Percentiles rank a stretch among this genome's conserved stretches.
Conservation (phyloP, 2,329 filamentous ascomycete species). For the Monilinia vaccinii-corymbosi region DNA sequence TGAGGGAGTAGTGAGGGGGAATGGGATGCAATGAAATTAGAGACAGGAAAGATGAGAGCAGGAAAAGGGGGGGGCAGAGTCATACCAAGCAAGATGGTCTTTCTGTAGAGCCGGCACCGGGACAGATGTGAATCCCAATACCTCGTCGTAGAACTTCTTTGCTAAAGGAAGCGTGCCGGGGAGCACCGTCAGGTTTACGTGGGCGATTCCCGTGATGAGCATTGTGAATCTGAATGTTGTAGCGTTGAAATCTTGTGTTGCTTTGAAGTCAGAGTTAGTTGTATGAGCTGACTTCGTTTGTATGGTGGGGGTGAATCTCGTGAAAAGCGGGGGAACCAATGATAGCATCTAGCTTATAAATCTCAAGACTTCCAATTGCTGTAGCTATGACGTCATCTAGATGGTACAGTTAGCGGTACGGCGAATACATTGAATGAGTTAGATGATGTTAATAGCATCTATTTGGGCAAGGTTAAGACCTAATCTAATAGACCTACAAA, state of each 20-base stretch:
- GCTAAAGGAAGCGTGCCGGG: conserved; percentile 42
- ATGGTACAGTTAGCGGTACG: background rate
- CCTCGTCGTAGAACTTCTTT: conserved; percentile 44
- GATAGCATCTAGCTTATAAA: background rate
- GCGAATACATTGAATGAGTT: background rate
- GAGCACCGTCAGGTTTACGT: conserved; percentile 52
- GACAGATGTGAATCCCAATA: conserved; percentile 43
- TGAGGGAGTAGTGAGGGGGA: background rate
- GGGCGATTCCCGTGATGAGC: conserved; percentile 42
- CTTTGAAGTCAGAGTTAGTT: background rate
- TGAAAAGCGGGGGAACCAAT: background rate
- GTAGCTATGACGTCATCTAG: background rate
- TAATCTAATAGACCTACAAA: background rate
- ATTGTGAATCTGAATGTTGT: conserved; percentile 1
- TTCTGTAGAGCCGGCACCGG: conserved; percentile 44
- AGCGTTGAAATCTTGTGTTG: background rate
- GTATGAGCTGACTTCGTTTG: background rate
- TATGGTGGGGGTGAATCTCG: background rate
- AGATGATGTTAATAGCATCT: background rate
- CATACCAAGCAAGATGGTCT: conserved; percentile 44
- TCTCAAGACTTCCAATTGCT: background rate
- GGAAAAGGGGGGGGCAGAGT: background rate
- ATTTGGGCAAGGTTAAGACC: too few species aligned
- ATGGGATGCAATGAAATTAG: background rate
- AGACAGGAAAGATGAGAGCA: background rate